Base-by-base conservation (phyloP, 75 land plant genomes). In the Picea sitchensis region DNA sequence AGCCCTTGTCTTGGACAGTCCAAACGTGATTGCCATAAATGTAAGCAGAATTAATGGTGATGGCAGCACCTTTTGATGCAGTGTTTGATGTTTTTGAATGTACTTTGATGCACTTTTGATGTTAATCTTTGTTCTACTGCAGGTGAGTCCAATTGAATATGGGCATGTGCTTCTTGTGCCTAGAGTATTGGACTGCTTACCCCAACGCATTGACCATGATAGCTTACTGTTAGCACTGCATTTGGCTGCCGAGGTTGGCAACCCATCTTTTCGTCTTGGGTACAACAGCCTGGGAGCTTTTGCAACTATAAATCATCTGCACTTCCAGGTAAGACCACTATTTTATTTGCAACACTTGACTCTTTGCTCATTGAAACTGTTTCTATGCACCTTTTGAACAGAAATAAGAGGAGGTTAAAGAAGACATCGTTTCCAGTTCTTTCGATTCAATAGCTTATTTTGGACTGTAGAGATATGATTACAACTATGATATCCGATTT, bases 121-220 rank as follows among this genome's bases (percentile, higher is more conserved):
- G 56, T 9, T 51, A 9, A 9, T 51, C 56, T 51, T 51, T 51
- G 12, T 51, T 58, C 34, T 30, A 51, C 11, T 31, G 30, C 89
- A 96, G 99, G 99, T 96, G 13, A 96, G 99, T 62, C 99, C 99
- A 31, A 96, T 94, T 79, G 99, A 95, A 56, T 94, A 94, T 90
- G 99, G 98, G 12, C 99, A 96, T 81, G 95, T 96, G 56, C 90
- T 96, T n/a, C 77, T 96, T 64, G 89, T 96, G 73, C 99, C 99
- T 32, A 85, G 90, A 21, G 75, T 96, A 61, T 80, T 88, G 31
- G 95, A 92, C 7, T 86, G 92, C 81, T 78, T 89, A 80, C 95
- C 99, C 4, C 99, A 96, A 71, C 89, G 86, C 75, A 87, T 96
- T 60, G 97, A 96, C 54, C 78, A 61, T 8, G 91, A 92, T 20